Percentiles rank a stretch among this genome's conserved stretches.
These are phyloP conservation scores for Cercospora sp. DNA, from an alignment of 2,329 filamentous ascomycete species.

Conservation along the genomic window DNA sequence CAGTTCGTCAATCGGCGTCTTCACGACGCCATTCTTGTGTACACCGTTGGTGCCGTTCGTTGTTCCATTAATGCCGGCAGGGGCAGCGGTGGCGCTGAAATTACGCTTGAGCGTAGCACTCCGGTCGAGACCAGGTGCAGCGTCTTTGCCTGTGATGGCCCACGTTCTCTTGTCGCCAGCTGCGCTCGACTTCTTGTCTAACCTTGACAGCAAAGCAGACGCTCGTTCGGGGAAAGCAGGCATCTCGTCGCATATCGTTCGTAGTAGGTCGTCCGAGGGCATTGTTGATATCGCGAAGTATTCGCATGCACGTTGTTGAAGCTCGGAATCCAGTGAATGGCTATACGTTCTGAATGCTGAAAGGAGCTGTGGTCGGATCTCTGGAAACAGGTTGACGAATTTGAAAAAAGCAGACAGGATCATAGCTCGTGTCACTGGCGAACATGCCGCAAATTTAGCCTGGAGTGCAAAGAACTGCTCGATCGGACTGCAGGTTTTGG, in stretches of 20 bases:
- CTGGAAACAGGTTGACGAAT: conserved; percentile 96
- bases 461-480: conserved; percentile 95
- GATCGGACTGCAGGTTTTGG: conserved; percentile 87
- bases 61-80: conserved; percentile 42
- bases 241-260: conserved; percentile 98
- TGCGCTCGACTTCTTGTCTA: conserved; percentile 85
- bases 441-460: conserved; percentile 83
- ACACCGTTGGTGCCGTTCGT: conserved; percentile 30
- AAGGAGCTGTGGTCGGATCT: conserved; percentile 93
- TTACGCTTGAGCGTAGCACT: conserved; percentile 80
- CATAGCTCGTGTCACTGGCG: conserved; percentile 86
- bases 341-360: conserved; percentile 90
- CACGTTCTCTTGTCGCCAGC: conserved; percentile 95
- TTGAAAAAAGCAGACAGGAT: conserved; percentile 95
- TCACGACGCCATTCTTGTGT: conserved; percentile 31
- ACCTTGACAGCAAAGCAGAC: conserved; percentile 83
- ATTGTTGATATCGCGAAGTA: conserved; percentile 83
- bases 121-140: conserved; percentile 62
- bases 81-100: conserved; percentile 55
- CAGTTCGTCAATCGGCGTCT: conserved; percentile 59
- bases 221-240: conserved; percentile 94
- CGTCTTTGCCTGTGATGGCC: conserved; percentile 96
- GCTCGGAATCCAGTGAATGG: conserved; percentile 89
- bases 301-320: conserved; percentile 95
- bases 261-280: conserved; percentile 84